Conservation (phyloP, 345 rosid genomes). For the Acer yangbiense region DNA sequence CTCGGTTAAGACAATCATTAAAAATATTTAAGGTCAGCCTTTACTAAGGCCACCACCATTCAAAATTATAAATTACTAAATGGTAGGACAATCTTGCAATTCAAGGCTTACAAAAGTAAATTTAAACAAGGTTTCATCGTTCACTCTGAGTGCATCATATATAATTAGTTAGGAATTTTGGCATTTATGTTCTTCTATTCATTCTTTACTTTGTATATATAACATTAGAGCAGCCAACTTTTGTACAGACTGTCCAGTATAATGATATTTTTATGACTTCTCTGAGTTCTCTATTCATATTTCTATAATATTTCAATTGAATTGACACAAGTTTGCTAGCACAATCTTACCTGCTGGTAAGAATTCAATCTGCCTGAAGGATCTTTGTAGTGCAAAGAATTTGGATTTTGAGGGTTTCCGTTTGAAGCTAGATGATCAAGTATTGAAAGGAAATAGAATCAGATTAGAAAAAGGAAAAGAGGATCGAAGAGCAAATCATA, state of each 20-base stretch:
- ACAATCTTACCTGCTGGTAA: conserved; percentile 63
- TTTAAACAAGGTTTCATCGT: neutral
- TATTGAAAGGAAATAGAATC: conserved; percentile 1
- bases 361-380: conserved; percentile 77
- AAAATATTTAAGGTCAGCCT: neutral
- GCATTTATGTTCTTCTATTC: neutral
- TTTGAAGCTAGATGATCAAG: conserved; percentile 66
- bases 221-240: too few species aligned
- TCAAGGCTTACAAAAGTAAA: neutral
- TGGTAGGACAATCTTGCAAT: neutral
- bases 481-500: neutral
- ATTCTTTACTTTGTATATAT: neutral
- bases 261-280: neutral
- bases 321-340: neutral
- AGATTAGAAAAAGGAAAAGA: neutral
- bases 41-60: neutral
- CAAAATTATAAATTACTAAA: neutral
- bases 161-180: neutral
- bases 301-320: too few species aligned
- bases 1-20: neutral
- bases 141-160: neutral
- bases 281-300: neutral
- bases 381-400: conserved; percentile 84
- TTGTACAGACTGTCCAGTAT: neutral
- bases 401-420: conserved; percentile 65